Evolutionary conservation across 768 basidiomycete genomes (phyloP).

Genomic region (Floccularia luteovirens): DNA sequence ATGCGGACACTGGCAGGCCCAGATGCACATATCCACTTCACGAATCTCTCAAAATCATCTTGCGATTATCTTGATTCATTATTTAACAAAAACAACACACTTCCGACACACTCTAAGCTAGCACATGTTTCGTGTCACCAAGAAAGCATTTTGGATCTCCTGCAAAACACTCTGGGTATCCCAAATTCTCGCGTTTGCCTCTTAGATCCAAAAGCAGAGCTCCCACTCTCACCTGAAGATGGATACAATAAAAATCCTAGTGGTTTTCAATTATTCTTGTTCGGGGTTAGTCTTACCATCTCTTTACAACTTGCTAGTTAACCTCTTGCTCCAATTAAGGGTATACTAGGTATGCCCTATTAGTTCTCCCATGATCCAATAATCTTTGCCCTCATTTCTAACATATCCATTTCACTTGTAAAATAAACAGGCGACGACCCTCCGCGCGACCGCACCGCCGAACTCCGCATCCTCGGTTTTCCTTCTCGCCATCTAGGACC

Average conservation of each 20-base stretch:
- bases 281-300: slow-evolving; percentile 53
- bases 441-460: slow-evolving; percentile 86
- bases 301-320: background rate
- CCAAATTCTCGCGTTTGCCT: slow-evolving; percentile 71
- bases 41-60: slow-evolving; percentile 76
- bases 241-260: too few species aligned
- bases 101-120: slow-evolving; percentile 9
- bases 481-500: slow-evolving; percentile 78
- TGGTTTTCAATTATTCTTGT: slow-evolving; percentile 82
- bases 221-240: slow-evolving; percentile 67
- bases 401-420: slow-evolving; percentile 2
- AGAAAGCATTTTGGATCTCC: slow-evolving; percentile 49
- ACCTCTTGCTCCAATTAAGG: slow-evolving; percentile 14
- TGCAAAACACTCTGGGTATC: slow-evolving; percentile 30
- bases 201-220: slow-evolving; percentile 85
- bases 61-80: slow-evolving; percentile 37
- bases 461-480: slow-evolving; percentile 83
- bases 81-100: slow-evolving; percentile 16
- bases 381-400: background rate
- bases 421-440: slow-evolving; percentile 98
- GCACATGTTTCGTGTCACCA: slow-evolving; percentile 40
- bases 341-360: slow-evolving; percentile 22
- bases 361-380: background rate
- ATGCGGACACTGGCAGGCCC: slow-evolving; percentile 77
- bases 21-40: slow-evolving; percentile 66